Evolutionary conservation across 176 grass and related monocot species (phyloP).

Genomic region (Phoenix roebelenii): DNA sequence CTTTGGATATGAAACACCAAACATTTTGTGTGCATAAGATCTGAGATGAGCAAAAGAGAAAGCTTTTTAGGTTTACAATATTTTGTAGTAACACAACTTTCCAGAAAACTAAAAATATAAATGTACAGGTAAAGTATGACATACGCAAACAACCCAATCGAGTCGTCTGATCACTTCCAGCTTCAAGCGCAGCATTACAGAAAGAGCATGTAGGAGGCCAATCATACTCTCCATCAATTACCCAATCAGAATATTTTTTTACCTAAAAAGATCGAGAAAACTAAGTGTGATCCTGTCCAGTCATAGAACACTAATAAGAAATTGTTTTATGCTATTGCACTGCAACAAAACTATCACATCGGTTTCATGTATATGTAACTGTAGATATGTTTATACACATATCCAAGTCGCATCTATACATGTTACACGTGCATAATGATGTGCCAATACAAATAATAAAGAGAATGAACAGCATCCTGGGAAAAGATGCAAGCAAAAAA

Average conservation of each 20-base stretch:
- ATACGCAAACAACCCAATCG: slow-evolving; percentile 97
- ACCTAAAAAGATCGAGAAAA: slow-evolving; percentile 45
- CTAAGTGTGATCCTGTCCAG: not conserved
- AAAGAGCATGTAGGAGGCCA: slow-evolving; percentile 90
- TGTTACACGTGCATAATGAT: too few species aligned
- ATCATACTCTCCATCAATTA: slow-evolving; percentile 90
- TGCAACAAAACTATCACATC: too few species aligned
- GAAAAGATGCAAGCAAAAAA: too few species aligned
- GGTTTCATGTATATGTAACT: too few species aligned
- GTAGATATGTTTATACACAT: too few species aligned
- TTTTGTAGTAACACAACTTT: not conserved
- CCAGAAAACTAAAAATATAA: not conserved
- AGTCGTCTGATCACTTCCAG: slow-evolving; percentile 66
- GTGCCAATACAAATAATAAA: too few species aligned
- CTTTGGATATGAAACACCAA: slow-evolving; percentile 73
- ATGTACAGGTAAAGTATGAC: slow-evolving; percentile 18
- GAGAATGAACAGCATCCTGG: too few species aligned
- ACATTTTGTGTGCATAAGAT: slow-evolving; percentile 93
- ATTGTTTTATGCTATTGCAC: too few species aligned
- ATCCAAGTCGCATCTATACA: too few species aligned
- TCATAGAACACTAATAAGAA: too few species aligned
- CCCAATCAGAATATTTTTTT: slow-evolving; percentile 98
- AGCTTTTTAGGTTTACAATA: too few species aligned
- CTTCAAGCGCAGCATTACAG: slow-evolving; percentile 73
- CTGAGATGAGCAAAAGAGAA: slow-evolving; percentile 26